These are phyloP conservation scores for Penicillium sp. DNA, from an alignment of 2,329 filamentous ascomycete species.

Conservation along the genomic window DNA sequence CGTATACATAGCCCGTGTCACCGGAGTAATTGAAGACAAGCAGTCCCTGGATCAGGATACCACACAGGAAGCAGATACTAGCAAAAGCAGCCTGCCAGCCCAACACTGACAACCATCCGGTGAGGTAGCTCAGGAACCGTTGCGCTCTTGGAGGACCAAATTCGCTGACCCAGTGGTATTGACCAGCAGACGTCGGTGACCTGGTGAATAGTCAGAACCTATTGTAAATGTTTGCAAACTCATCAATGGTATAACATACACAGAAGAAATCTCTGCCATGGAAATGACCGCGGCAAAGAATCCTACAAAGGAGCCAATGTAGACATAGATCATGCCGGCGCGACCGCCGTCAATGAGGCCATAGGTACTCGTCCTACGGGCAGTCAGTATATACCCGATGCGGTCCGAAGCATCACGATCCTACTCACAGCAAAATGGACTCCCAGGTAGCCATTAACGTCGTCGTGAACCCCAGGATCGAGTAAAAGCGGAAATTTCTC, in stretches of 20 bases:
- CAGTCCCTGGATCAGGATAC: constrained; percentile 37
- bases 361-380: constrained; percentile 25
- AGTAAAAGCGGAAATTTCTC: constrained; percentile 43
- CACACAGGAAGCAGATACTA: constrained; percentile 34
- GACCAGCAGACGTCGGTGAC: constrained; percentile 40
- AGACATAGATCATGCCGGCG: constrained; percentile 40
- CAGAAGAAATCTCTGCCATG: constrained; percentile 43
- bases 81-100: constrained; percentile 40
- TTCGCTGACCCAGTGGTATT: constrained; percentile 44
- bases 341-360: constrained; percentile 34
- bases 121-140: constrained; percentile 38
- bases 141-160: constrained; percentile 35
- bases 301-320: constrained; percentile 37
- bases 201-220: constrained; percentile 15
- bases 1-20: constrained; percentile 20
- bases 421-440: constrained; percentile 38
- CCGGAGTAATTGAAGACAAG: constrained; percentile 34
- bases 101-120: constrained; percentile 41
- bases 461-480: constrained; percentile 41
- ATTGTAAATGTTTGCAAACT: neutral
- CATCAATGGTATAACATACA: constrained; percentile 23
- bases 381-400: neutral
- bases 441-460: constrained; percentile 45
- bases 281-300: constrained; percentile 39
- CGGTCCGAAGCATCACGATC: neutral